These are phyloP conservation scores for Eucalyptus tenuipes DNA, from an alignment of 345 rosid species.

Conservation along the genomic window DNA sequence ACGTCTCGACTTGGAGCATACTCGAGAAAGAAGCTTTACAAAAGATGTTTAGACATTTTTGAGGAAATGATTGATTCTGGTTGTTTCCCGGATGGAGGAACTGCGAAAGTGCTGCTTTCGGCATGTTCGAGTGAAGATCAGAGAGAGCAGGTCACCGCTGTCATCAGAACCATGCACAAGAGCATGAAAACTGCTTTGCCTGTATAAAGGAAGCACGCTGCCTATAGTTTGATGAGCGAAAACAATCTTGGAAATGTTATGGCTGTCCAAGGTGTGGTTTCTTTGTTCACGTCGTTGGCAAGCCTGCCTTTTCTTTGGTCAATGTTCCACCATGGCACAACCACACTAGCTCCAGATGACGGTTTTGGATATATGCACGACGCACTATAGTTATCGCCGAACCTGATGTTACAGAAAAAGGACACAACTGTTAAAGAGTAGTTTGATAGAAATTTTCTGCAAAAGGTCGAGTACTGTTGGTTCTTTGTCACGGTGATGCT, in stretches of 20 bases:
- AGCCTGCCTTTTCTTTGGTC: background rate
- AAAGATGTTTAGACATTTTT: conserved; percentile 59
- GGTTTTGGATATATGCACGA: background rate
- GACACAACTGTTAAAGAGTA: background rate
- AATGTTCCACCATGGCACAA: background rate
- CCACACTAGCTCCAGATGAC: background rate
- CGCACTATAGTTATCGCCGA: background rate
- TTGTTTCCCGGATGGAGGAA: conserved; percentile 77
- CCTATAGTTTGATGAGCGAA: background rate
- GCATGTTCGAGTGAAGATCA: conserved; percentile 78
- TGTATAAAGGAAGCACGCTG: background rate
- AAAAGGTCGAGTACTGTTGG: background rate
- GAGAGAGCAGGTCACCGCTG: conserved; percentile 59
- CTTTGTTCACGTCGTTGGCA: background rate
- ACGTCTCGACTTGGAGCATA: conserved; percentile 74
- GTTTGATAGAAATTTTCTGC: background rate
- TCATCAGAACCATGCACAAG: conserved; percentile 77
- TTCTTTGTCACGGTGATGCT: background rate
- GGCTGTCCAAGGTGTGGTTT: background rate
- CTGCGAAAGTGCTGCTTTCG: conserved; percentile 72
- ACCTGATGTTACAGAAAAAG: background rate
- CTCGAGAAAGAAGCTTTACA: conserved; percentile 70
- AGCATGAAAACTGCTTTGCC: conserved; percentile 26
- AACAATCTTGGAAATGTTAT: background rate
- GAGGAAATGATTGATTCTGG: conserved; percentile 90